Evolutionary conservation across 1,284 basidiomycete genomes (phyloP).

Genomic region (Papiliotrema flavescens): DNA sequence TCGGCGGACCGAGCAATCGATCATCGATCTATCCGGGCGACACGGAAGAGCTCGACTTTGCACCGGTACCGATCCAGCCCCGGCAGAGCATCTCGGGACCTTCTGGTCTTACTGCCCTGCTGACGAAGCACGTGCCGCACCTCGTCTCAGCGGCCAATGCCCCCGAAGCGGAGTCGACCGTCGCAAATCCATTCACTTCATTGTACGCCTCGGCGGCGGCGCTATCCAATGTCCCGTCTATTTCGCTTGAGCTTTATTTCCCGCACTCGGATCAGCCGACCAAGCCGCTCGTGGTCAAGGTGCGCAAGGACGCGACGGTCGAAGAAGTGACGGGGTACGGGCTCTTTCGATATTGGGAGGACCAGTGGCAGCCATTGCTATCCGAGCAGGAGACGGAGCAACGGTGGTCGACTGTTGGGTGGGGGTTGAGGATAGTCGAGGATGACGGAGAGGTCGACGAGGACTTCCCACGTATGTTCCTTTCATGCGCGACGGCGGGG

Average conservation of each 20-base stretch:
- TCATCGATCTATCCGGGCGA: conserved; percentile 23
- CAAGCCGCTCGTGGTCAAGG: conserved; percentile 55
- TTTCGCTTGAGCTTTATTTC: conserved; percentile 78
- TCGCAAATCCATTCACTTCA: conserved; percentile 46
- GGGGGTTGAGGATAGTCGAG: conserved; percentile 94
- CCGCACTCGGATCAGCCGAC: conserved; percentile 68
- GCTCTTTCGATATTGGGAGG: conserved; percentile 87
- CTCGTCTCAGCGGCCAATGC: conserved; percentile 22
- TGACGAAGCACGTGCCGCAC: conserved; percentile 42
- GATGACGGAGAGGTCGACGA: conserved; percentile 98
- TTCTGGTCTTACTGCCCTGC: conserved; percentile 36
- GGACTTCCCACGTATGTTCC: conserved; percentile 79
- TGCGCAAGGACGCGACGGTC: conserved; percentile 82
- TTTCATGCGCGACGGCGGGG: neutral
- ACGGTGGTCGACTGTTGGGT: conserved; percentile 72
- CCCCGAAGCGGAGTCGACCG: neutral
- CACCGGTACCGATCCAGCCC: conserved; percentile 10
- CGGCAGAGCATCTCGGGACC: conserved; percentile 1
- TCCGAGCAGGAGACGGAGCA: conserved; percentile 56
- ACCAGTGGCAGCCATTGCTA: conserved; percentile 72
- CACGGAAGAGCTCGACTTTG: conserved; percentile 20
- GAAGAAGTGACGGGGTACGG: conserved; percentile 96
- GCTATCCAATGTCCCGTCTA: conserved; percentile 40
- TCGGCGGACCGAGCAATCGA: conserved; percentile 7
- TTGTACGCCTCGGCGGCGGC: conserved; percentile 51